A percentile compares a stretch with the other conserved stretches of the same genome.
phyloP scores from a whole-genome alignment of 768 basidiomycete genomes.

The Lepiota subincarnata region DNA sequence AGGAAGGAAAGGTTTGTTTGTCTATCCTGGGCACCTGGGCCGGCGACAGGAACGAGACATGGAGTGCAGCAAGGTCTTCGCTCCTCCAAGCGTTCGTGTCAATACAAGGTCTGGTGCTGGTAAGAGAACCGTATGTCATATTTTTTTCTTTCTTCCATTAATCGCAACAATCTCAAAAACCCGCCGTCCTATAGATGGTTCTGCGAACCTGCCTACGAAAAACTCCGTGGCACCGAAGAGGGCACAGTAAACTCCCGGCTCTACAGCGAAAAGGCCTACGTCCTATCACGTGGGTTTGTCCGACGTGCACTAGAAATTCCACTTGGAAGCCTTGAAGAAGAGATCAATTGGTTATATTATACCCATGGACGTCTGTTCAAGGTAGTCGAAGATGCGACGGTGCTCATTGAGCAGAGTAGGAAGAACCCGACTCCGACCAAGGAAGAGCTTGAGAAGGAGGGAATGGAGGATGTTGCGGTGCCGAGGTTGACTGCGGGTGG shows the following conservation, averaged over 20 bases:
- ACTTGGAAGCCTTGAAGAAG: conserved; percentile 62
- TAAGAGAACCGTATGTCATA: conserved; percentile 79
- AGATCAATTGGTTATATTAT: conserved; percentile 74
- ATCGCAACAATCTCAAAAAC: conserved; percentile 5
- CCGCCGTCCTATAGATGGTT: conserved; percentile 55
- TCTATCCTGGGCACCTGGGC: conserved; percentile 92
- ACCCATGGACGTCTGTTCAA: conserved; percentile 59
- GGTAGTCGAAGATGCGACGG: conserved; percentile 58
- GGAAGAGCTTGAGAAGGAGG: conserved; percentile 21
- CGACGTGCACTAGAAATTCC: conserved; percentile 85
- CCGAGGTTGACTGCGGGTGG: conserved; percentile 78
- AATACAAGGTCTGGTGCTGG: conserved; percentile 90
- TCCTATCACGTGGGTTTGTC: conserved; percentile 85
- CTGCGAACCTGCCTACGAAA: conserved; percentile 92
- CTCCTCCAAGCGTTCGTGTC: conserved; percentile 90
- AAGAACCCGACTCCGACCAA: conserved; percentile 23
- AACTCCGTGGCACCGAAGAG: conserved; percentile 85
- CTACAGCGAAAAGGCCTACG: conserved; percentile 92
- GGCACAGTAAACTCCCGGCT: conserved; percentile 87
- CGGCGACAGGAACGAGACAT: conserved; percentile 83
- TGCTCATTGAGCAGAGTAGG: conserved; percentile 67
- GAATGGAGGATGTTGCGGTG: conserved; percentile 46
- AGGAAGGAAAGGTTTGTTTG: conserved; percentile 92
- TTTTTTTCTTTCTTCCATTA: neutral
- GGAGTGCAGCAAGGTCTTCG: conserved; percentile 82